phyloP scores from a whole-genome alignment of 2,329 filamentous ascomycete species.

The Fusarium circinatum region DNA sequence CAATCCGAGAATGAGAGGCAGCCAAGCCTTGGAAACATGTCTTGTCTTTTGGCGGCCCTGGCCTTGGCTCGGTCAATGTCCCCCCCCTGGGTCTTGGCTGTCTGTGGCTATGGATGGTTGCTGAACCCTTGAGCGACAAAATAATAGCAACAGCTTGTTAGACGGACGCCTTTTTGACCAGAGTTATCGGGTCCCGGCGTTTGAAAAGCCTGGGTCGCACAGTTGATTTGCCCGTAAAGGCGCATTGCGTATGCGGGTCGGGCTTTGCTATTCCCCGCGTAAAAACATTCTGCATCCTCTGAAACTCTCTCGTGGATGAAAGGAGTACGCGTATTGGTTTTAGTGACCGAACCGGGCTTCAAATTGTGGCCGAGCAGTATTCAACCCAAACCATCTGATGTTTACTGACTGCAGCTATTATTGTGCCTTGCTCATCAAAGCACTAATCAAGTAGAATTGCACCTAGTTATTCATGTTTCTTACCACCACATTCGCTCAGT shows the following conservation, averaged over 20 bases:
- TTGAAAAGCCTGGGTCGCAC: not conserved
- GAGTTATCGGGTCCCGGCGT: slow-evolving; percentile 21
- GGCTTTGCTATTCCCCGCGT: slow-evolving; percentile 22
- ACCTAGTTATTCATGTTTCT: not conserved
- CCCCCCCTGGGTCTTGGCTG: slow-evolving; percentile 1
- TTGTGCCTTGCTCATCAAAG: not conserved
- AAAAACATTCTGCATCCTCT: not conserved
- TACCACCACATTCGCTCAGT: not conserved
- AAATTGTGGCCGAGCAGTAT: not conserved
- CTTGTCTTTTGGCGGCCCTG: not conserved
- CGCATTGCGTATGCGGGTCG: slow-evolving; percentile 10
- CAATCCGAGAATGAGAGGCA: not conserved
- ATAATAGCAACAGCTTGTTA: slow-evolving; percentile 24
- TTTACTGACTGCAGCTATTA: not conserved
- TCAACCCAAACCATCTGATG: not conserved
- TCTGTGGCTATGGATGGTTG: not conserved
- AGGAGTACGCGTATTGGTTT: slow-evolving; percentile 24
- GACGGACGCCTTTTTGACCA: slow-evolving; percentile 15
- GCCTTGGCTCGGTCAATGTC: slow-evolving; percentile 2
- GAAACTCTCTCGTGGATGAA: not conserved
- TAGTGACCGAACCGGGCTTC: not conserved
- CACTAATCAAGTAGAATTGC: not conserved
- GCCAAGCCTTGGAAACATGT: slow-evolving; percentile 10
- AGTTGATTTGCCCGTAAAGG: slow-evolving; percentile 3
- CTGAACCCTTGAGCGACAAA: slow-evolving; percentile 30